A percentile compares a stretch with the other conserved stretches of the same genome.
These are phyloP conservation scores for Neopestalotiopsis sp. DNA, from an alignment of 2,329 filamentous ascomycete species.

Conservation along the genomic window DNA sequence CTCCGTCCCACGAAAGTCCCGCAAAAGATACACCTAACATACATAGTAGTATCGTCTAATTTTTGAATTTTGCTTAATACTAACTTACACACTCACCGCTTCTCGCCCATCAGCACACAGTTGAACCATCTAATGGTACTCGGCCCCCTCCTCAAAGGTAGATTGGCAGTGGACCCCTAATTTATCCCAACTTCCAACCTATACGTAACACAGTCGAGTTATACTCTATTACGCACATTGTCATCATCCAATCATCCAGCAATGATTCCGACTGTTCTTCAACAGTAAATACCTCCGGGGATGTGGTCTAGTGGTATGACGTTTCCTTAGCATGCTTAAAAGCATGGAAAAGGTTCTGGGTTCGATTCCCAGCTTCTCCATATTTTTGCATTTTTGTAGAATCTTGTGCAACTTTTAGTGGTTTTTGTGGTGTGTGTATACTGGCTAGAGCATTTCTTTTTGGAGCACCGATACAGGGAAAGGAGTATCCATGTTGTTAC, in stretches of 20 bases:
- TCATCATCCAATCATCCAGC: neutral
- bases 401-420: neutral
- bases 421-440: neutral
- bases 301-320: constrained; percentile 20
- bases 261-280: neutral
- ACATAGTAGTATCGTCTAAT: neutral
- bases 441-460: neutral
- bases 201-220: neutral
- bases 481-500: no score
- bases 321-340: constrained; percentile 21
- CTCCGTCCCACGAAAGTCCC: neutral
- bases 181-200: neutral
- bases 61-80: neutral
- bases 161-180: neutral
- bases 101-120: neutral
- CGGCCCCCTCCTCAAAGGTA: neutral
- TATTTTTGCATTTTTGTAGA: neutral
- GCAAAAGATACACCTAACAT: neutral
- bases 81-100: neutral
- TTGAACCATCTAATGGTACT: neutral
- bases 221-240: neutral
- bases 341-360: constrained; percentile 23
- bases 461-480: neutral
- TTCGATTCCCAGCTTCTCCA: constrained; percentile 23
- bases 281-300: neutral